Base-by-base conservation (phyloP, 176 grass and related monocot genomes). In the Carex littledalei region DNA sequence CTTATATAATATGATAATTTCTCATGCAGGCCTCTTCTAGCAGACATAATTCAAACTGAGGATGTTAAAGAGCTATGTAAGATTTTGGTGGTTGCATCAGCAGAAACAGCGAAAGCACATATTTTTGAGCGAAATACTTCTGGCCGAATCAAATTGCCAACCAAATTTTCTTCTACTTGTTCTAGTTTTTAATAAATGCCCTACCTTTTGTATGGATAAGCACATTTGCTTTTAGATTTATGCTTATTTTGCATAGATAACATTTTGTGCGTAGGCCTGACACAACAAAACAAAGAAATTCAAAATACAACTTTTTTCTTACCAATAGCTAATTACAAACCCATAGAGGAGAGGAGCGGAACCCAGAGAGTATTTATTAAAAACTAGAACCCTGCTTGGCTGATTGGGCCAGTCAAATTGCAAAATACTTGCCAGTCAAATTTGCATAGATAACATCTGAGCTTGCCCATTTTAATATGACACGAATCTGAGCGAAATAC, bases 41-140 rank as follows among this genome's bases (percentile, higher is more conserved):
- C 96, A 59, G 91, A 99, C 76, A 88, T 91, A 86, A 86, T 99
- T 62, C 91, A 94, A 88, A 34, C 77, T 80, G 91, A 92, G 82
- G 88, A 99, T 32, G 87, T 95, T 72, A 99, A 92, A 71, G 91
- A 92, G 56, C 87, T 99, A 2, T 99, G 96, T 60, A 94, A 99
- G 87, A 55, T 92, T 81, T 92, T 99, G 84, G 90, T 99, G 87
- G 79, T 85, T 26, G 87, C 88, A 59, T 92, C 96, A 39, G 90
- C 85, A 87, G 84, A 94, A 54, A 78, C 87, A 76, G 87, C 90
- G 3, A 92, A 95, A 75, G 86, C 86, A 84, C 85, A 89, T 71
- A 83, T 41, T 61, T 63, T 78, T 18, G 24, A 34, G 52, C 34
- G 24, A 78, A 78, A 57, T 78, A 78, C 6, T 78, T 78, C 5